Percentiles rank a stretch among this genome's conserved stretches.
Conservation (phyloP, 495 filamentous ascomycete genomes). For the Talaromyces thailandensis region DNA sequence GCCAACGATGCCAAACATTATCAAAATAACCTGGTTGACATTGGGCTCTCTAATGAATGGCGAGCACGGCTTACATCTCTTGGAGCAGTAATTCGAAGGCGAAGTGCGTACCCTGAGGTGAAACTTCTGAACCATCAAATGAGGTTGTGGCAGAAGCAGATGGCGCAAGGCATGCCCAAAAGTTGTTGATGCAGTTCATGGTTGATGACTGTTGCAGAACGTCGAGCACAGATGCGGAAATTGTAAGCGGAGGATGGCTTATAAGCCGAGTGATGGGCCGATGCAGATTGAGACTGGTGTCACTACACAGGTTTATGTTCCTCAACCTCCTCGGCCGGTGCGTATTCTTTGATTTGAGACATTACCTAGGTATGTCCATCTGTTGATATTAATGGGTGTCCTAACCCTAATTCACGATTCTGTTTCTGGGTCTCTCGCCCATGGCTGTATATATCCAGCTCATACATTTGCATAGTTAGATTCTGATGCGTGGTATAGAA, state of each 20-base stretch:
- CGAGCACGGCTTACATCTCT: too few relatives aligned
- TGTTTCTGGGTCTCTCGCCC: background rate
- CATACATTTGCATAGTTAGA: too few relatives aligned
- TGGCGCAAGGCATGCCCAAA: too few relatives aligned
- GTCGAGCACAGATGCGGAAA: background rate
- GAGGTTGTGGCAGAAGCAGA: too few relatives aligned
- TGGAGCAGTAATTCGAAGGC: too few relatives aligned
- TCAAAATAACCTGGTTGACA: too few relatives aligned
- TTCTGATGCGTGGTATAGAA: background rate
- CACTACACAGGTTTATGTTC: background rate
- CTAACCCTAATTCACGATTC: background rate
- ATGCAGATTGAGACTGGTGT: background rate
- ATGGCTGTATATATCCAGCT: background rate
- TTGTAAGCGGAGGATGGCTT: background rate
- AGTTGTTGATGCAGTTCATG: too few relatives aligned
- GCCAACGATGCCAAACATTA: too few relatives aligned
- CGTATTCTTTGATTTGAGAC: background rate
- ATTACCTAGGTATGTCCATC: too few relatives aligned
- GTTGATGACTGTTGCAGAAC: background rate
- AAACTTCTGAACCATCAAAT: too few relatives aligned
- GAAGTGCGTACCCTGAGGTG: too few relatives aligned
- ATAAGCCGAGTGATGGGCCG: background rate
- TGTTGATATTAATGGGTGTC: background rate
- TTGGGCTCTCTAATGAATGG: too few relatives aligned
- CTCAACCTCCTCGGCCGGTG: background rate